Evolutionary conservation across 805 yeast genomes (phyloP), one percentile per base, ranked within the genome.

Genomic region (Ogataea trehaloabstinens): DNA sequence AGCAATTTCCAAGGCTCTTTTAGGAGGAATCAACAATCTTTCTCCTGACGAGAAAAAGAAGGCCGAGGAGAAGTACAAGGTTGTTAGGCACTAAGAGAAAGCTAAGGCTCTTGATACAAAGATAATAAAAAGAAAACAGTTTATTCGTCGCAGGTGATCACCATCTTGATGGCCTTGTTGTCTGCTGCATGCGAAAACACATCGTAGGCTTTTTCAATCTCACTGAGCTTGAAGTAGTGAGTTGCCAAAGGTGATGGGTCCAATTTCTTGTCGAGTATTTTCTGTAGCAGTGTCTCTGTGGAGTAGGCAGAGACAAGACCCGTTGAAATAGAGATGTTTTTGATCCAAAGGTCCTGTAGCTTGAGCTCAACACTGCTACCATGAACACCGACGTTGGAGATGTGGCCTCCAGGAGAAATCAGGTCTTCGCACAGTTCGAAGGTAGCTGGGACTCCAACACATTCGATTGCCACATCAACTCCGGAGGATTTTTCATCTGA

Each of bases 21-120:
- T 87, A 65, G 98, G 98, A 1, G 71, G 90, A 6, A 80, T 88
- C 28, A 89, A 88, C 56, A 84, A 82, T 45, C 63, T 90, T 24
- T 91, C 87, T 56, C 82, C 89, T 2, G 69, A 70, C 17, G 78
- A 80, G 44, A 69, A 75, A 37, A 57, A 64, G 28, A 78, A 76
- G 41, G 68, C 80, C 4, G 73, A 74, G 38, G 95, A 85, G 46
- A 85, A 85, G 60, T 85, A 85, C 55, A 78, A 77, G 37, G 24
- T 29, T 22, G 21, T 21, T 27, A 33, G 21, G 30, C 31, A 22
- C 13, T 18, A 30, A 18, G n/a, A n/a, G n/a, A n/a, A n/a, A n/a
- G n/a, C n/a, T n/a, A n/a, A n/a, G n/a, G n/a, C n/a, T n/a, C n/a
- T n/a, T n/a, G n/a, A n/a, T 18, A 16, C 8, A 16, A 18, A 19